Percentiles rank a stretch among this genome's conserved stretches.
These are phyloP conservation scores for Cryphonectria japonica DNA, from an alignment of 2,329 filamentous ascomycete species.

Conservation along the genomic window DNA sequence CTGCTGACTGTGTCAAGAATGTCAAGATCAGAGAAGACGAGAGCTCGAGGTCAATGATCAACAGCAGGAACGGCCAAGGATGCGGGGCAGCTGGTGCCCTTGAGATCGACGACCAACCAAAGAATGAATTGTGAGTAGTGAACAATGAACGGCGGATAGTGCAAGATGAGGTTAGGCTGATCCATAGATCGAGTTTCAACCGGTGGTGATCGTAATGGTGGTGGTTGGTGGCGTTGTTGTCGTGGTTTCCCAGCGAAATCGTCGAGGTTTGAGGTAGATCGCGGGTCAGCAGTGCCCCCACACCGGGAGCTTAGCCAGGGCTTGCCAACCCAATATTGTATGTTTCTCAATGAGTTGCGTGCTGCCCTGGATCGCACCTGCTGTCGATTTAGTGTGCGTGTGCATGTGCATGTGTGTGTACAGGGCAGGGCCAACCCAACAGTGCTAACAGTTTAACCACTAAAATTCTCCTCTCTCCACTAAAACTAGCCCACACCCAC, in stretches of 20 bases:
- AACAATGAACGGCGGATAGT: too few species aligned
- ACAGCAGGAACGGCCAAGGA: too few species aligned
- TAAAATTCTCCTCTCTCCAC: not conserved
- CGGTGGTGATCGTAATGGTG: not conserved
- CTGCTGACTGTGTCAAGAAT: not conserved
- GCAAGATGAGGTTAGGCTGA: not conserved
- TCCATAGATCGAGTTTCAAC: not conserved
- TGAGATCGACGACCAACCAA: too few species aligned
- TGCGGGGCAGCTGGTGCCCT: too few species aligned
- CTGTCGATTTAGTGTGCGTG: too few species aligned
- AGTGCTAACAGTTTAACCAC: not conserved
- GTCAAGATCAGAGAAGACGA: not conserved
- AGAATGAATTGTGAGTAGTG: too few species aligned
- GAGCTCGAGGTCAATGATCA: too few species aligned
- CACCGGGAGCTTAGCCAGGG: conserved; percentile 4
- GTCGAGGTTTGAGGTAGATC: not conserved
- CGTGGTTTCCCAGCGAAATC: not conserved
- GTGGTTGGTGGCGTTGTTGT: not conserved
- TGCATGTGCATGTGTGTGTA: not conserved
- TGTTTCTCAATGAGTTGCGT: not conserved
- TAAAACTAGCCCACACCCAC: not conserved
- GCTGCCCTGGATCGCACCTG: not conserved
- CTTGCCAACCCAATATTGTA: not conserved
- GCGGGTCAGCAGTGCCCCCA: conserved; percentile 4
- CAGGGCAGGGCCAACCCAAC: not conserved